A percentile compares a stretch with the other conserved stretches of the same genome.
Conservation (phyloP, 495 filamentous ascomycete species). For the Aspergillus indologenus region DNA sequence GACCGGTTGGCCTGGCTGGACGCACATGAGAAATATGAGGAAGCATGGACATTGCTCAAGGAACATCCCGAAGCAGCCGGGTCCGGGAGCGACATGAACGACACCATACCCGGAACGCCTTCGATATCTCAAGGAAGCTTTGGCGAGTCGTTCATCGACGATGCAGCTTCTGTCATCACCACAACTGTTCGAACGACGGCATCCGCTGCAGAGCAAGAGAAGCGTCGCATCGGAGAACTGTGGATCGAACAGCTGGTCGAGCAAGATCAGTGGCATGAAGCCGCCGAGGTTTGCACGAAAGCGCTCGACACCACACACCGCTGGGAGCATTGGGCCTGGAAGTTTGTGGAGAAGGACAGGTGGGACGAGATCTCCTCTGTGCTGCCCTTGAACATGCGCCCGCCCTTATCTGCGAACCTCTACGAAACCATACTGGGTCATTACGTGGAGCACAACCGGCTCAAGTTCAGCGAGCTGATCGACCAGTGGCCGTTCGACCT, state of each 20-base stretch:
- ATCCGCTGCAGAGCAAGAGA: constrained; percentile 80
- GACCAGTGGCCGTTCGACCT: constrained; percentile 81
- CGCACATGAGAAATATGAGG: constrained; percentile 70
- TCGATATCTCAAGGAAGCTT: constrained; percentile 51
- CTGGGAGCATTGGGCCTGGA: constrained; percentile 95
- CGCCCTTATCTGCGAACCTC: constrained; percentile 73
- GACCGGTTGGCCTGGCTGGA: constrained; percentile 86
- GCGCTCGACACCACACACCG: constrained; percentile 72
- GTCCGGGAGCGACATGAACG: constrained; percentile 34
- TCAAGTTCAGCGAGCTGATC: constrained; percentile 70
- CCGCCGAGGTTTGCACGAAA: constrained; percentile 73
- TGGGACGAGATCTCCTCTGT: constrained; percentile 84
- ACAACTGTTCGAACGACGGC: constrained; percentile 37
- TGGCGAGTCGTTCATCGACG: constrained; percentile 79
- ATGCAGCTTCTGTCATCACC: constrained; percentile 57
- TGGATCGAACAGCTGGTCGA: constrained; percentile 85
- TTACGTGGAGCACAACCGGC: constrained; percentile 71
- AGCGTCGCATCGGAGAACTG: constrained; percentile 83
- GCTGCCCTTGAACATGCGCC: constrained; percentile 74
- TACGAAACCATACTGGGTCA: constrained; percentile 85
- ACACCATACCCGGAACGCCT: constrained; percentile 56
- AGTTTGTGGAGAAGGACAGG: constrained; percentile 77
- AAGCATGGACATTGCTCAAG: constrained; percentile 85
- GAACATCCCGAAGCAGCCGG: constrained; percentile 63
- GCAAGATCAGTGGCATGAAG: constrained; percentile 67